Evolutionary conservation across 306 rosid species (phyloP), one percentile per base, ranked within the genome.

Genomic region (Inga laurina): DNA sequence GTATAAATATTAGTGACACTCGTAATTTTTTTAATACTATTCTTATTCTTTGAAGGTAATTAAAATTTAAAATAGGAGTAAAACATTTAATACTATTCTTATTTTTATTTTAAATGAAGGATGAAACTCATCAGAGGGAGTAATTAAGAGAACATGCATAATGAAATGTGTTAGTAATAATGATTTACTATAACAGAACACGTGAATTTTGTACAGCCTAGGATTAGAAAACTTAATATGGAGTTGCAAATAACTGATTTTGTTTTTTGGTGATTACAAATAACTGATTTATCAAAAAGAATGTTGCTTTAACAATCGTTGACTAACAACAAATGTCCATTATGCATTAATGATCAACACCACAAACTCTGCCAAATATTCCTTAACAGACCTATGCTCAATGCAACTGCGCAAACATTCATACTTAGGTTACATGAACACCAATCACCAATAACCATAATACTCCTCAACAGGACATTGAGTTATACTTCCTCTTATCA

Each of bases 351-450:
- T 78, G 43, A n/a, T n/a, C n/a, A 46, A 69, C 44, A 77, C 90
- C 18, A 84, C 70, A 73, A 45, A 85, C 81, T 52, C 81, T 74
- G 59, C 81, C 86, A 79, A 45, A 37, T 37, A 37, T 37, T 39
- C 72, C 76, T 43, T 12, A 19, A 19, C 9, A 54, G 61, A 3
- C 61, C 61, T 54, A 54, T 7, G 7, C 88, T 77, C 21, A 88
- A 21, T 21, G 64, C 5, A 71, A 82, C 97, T 93, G 90, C 89
- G 82, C 72, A 81, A 19, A 44, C 9, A 51, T 45, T 48, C 0
- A 45, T 52, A 67, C 51, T 54, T 59, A 30, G 11, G 82, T 67
- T 43, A 69, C 41, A 6, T 68, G 73, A 68, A 68, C n/a, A 32
- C 70, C 41, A 24, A 61, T 57, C 3, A 2, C 13, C 6, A 4